Evolutionary conservation across 140 eudicot genomes (phyloP).

Genomic region (Stevia rebaudiana): DNA sequence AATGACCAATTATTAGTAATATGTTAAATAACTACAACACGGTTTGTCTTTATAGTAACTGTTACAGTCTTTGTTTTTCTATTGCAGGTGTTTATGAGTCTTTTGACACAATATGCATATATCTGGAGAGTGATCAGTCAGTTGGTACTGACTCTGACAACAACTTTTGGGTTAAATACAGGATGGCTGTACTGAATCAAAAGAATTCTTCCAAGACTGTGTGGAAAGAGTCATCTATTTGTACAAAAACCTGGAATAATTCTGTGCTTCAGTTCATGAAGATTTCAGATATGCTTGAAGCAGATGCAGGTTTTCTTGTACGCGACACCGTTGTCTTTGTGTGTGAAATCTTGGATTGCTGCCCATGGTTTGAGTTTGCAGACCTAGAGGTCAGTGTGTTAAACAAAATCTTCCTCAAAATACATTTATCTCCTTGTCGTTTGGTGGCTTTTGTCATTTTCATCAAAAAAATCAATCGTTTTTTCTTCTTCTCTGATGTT

Average conservation of each 20-base stretch:
- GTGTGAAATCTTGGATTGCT: constrained; percentile 96
- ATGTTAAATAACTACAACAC: too few species aligned
- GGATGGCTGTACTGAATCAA: constrained; percentile 93
- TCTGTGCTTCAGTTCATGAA: constrained; percentile 98
- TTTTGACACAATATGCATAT: constrained; percentile 96
- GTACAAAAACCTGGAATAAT: constrained; percentile 98
- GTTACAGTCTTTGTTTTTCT: constrained; percentile 27
- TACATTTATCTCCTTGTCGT: neutral
- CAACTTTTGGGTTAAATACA: constrained; percentile 97
- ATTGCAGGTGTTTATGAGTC: constrained; percentile 98
- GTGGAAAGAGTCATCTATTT: constrained; percentile 96
- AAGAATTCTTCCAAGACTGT: constrained; percentile 87
- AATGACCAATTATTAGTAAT: neutral
- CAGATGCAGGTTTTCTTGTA: constrained; percentile 90
- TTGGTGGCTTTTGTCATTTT: too few species aligned
- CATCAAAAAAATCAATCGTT: too few species aligned
- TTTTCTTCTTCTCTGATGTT: too few species aligned
- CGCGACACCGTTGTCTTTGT: constrained; percentile 93
- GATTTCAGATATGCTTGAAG: constrained; percentile 92
- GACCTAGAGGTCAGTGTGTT: constrained; percentile 82
- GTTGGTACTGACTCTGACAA: constrained; percentile 84
- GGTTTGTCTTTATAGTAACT: neutral
- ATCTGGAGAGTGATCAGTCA: constrained; percentile 96
- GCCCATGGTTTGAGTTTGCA: constrained; percentile 99
- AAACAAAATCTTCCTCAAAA: neutral